These are phyloP conservation scores for Trichoderma koningii DNA, from an alignment of 2,329 filamentous ascomycete genomes.

Conservation along the genomic window DNA sequence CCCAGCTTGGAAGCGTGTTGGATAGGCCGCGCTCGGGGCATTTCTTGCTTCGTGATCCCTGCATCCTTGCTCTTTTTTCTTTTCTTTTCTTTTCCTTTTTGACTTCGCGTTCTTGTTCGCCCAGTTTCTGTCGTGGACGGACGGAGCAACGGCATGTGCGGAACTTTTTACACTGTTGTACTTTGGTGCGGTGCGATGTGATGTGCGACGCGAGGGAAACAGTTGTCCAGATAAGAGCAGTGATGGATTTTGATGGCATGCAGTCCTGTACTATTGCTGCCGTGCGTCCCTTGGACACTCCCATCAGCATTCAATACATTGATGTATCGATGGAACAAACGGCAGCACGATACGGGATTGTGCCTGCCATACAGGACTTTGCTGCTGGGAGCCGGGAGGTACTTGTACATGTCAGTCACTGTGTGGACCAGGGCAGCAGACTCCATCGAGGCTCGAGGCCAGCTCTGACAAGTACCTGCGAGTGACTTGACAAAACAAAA, in stretches of 20 bases:
- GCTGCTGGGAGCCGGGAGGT: too few relatives aligned
- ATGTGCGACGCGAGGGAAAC: too few relatives aligned
- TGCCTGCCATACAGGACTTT: too few relatives aligned
- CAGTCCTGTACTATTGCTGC: not conserved
- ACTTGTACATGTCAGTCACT: not conserved
- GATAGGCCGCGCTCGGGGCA: slow-evolving; percentile 1
- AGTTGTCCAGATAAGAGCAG: too few relatives aligned
- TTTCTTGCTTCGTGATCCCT: not conserved
- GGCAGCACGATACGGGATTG: too few relatives aligned
- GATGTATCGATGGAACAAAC: not conserved
- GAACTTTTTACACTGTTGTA: too few relatives aligned
- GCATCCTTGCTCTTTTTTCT: too few relatives aligned
- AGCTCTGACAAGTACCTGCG: not conserved
- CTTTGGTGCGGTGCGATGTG: too few relatives aligned
- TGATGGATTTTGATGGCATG: not conserved
- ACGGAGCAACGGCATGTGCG: too few relatives aligned
- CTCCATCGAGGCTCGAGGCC: not conserved
- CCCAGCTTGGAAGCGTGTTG: slow-evolving; percentile 2
- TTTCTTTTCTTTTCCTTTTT: not conserved
- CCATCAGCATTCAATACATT: not conserved
- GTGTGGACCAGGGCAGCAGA: slow-evolving; percentile 7
- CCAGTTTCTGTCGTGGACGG: too few relatives aligned
- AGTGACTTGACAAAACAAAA: not conserved
- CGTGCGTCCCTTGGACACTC: not conserved
- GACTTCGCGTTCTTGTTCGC: too few relatives aligned